Evolutionary conservation across 2,329 filamentous ascomycete genomes (phyloP), one percentile per base, ranked within the genome.

Genomic region (Colletotrichum salicis): DNA sequence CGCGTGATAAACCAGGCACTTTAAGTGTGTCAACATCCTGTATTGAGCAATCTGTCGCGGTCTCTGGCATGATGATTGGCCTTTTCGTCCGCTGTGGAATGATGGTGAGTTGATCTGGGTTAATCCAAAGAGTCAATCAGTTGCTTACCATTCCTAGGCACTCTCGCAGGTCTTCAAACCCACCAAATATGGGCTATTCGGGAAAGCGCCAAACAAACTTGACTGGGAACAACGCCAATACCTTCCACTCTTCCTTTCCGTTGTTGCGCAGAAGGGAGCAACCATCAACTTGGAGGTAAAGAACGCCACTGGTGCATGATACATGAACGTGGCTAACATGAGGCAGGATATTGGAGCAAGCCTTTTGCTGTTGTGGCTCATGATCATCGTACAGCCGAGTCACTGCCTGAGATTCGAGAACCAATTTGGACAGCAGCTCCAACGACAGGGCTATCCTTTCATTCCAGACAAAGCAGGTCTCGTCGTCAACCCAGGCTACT

Each of bases 131-230:
- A 76, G 54, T 27, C 74, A 15, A 8, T 57, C 51, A 57, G 51
- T 64, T 74, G 76, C 67, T 76, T 75, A 72, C 77, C 75, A 13
- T 67, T 73, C 74, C 12, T 74, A 84, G 78, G 81, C 82, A 56
- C 75, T 87, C 19, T 81, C 80, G 2, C 79, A 84, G 22, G 84
- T 86, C 72, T 87, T 90, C 77, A 81, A 81, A 37, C 65, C 77
- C 19, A 83, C 86, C 45, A 86, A 85, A 64, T 88, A 88, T 71
- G 82, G 84, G 45, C 76, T 90, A 2, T 90, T 90, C 66, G 81
- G 84, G 15, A 80, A 80, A 4, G 56, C 79, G 10, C 82, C 84
- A 0, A 82, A 81, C 12, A 80, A 81, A 12, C 77, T 87, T 19
- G 76, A 76, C 19, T 79, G 84, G 2, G 74, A 80, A 4, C 83